These are phyloP conservation scores for Paramecium octaurelia DNA, from an alignment of 73 alveolate genomes.

Conservation along the genomic window DNA sequence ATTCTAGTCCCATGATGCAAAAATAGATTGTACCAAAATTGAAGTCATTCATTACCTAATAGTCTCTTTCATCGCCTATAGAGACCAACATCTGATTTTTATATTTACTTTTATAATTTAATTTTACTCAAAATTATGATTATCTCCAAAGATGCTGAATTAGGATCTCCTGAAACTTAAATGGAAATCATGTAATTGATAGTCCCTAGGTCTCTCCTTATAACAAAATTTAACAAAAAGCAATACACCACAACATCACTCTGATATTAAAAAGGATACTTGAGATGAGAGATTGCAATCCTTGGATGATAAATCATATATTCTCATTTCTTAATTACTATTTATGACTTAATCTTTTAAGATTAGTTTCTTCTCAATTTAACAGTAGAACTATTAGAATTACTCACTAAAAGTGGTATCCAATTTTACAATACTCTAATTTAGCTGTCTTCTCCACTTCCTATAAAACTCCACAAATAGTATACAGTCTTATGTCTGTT, in stretches of 20 bases:
- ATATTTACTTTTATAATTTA: not conserved
- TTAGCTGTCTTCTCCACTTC: not conserved
- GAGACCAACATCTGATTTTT: not conserved
- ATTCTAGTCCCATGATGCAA: not conserved
- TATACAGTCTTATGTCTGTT: slow-evolving; percentile 48
- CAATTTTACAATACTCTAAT: not conserved
- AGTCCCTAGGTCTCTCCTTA: slow-evolving; percentile 76
- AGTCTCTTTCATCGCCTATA: not conserved
- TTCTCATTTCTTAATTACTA: not conserved
- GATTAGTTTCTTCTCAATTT: slow-evolving; percentile 74
- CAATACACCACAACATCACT: slow-evolving; percentile 49
- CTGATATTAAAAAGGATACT: slow-evolving; percentile 42
- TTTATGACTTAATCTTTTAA: slow-evolving; percentile 68
- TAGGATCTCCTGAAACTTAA: slow-evolving; percentile 24
- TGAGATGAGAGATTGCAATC: slow-evolving; percentile 46
- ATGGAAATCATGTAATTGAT: slow-evolving; percentile 54
- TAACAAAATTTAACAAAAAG: slow-evolving; percentile 42
- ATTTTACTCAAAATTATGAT: not conserved
- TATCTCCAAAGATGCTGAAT: slow-evolving; percentile 49
- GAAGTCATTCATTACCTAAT: not conserved
- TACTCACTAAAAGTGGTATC: slow-evolving; percentile 48
- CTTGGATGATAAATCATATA: slow-evolving; percentile 33
- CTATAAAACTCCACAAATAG: slow-evolving; percentile 41
- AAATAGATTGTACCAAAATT: not conserved
- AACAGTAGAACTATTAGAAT: slow-evolving; percentile 77